Conservation (phyloP, 1,139 yeast species). For the Saccharomyces hybrid region DNA sequence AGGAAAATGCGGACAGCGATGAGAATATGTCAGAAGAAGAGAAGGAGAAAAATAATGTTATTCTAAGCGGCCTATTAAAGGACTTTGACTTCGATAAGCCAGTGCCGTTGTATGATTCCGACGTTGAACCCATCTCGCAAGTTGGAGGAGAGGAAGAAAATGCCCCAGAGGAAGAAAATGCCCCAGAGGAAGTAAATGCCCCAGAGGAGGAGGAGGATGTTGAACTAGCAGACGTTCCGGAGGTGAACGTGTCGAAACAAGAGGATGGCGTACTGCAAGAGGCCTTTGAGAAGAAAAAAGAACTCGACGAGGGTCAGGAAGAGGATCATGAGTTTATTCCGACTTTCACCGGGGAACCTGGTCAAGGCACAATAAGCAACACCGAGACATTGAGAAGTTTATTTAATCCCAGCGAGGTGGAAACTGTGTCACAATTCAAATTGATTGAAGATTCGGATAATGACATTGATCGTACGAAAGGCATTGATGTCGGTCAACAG, state of each 20-base stretch:
- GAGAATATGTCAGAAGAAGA: constrained; percentile 27
- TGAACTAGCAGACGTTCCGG: too few species aligned
- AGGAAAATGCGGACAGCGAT: constrained; percentile 26
- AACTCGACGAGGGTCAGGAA: constrained; percentile 17
- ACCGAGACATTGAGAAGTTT: constrained; percentile 59
- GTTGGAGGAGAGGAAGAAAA: background rate
- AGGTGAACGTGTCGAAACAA: background rate
- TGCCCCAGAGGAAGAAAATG: constrained; percentile 5
- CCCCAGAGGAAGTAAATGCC: too few species aligned
- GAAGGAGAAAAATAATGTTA: constrained; percentile 37
- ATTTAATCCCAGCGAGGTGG: constrained; percentile 41
- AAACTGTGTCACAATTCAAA: constrained; percentile 21
- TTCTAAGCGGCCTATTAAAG: constrained; percentile 47
- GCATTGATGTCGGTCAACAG: constrained; percentile 6
- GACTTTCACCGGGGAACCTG: constrained; percentile 31
- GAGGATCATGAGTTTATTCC: constrained; percentile 48
- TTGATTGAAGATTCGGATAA: constrained; percentile 34
- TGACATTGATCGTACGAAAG: constrained; percentile 34
- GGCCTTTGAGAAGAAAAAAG: constrained; percentile 11
- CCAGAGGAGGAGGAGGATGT: too few species aligned
- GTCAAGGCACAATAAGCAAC: constrained; percentile 33
- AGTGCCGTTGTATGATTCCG: constrained; percentile 43
- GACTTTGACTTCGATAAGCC: constrained; percentile 59
- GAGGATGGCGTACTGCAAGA: constrained; percentile 1
- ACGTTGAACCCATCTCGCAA: constrained; percentile 12